Percentiles rank a stretch among this genome's conserved stretches.
Evolutionary conservation across 2,329 filamentous ascomycete genomes (phyloP).

Genomic region (Lachnellula willkommii): DNA sequence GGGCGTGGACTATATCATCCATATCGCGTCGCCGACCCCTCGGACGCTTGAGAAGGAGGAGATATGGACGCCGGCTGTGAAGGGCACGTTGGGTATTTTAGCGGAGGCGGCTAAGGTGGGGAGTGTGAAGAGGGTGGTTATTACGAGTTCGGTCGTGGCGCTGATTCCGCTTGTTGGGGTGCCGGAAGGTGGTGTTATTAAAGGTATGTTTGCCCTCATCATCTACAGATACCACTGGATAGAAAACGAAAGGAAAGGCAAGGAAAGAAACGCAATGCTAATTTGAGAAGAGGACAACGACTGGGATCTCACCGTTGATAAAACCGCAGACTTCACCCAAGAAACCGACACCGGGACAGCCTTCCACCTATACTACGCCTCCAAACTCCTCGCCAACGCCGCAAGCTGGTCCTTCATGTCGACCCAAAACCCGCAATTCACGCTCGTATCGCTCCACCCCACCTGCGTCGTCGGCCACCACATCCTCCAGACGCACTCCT

Average conservation of each 20-base stretch:
- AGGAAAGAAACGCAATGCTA: background rate
- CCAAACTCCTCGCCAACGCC: constrained; percentile 11
- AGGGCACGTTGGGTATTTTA: constrained; percentile 13
- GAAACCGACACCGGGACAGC: background rate
- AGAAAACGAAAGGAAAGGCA: no score
- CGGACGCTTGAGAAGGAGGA: constrained; percentile 5
- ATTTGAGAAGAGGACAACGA: constrained; percentile 1
- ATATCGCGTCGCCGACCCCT: constrained; percentile 18
- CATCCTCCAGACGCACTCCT: constrained; percentile 1
- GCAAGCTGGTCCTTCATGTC: constrained; percentile 11
- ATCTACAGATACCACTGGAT: no score
- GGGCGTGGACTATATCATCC: constrained; percentile 13
- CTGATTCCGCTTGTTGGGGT: constrained; percentile 5
- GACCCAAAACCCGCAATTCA: constrained; percentile 2
- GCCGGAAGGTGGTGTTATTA: constrained; percentile 4
- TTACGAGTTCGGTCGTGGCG: constrained; percentile 13
- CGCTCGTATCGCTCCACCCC: constrained; percentile 8
- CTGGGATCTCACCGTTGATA: constrained; percentile 2
- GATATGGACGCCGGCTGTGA: constrained; percentile 11
- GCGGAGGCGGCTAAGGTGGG: constrained; percentile 7
- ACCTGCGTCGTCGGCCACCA: constrained; percentile 7
- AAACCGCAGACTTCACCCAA: background rate
- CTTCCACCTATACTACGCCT: constrained; percentile 4
- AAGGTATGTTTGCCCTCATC: background rate
- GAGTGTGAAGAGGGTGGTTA: constrained; percentile 14